These are phyloP conservation scores for Eucalyptus urophylla DNA, from an alignment of 345 rosid species.

Conservation along the genomic window DNA sequence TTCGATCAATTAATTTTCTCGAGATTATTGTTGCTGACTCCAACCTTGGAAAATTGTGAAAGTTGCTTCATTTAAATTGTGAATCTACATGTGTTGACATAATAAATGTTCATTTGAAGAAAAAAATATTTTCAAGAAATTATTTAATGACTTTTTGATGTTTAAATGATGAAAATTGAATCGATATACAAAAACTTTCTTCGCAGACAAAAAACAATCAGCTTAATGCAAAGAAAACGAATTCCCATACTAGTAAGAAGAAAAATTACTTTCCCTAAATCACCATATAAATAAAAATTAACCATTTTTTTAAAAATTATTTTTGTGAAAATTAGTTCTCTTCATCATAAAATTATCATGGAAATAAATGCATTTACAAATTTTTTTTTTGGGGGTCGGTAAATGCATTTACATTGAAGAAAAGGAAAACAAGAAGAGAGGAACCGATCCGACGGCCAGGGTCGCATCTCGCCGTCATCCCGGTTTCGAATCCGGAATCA, in stretches of 20 bases:
- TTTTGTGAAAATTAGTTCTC: too few relatives aligned
- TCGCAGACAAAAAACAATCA: fast-evolving
- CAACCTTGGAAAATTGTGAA: background rate
- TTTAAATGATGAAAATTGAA: too few relatives aligned
- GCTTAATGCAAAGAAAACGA: fast-evolving
- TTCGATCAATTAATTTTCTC: fast-evolving
- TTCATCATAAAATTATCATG: too few relatives aligned
- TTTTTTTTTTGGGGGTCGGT: too few relatives aligned
- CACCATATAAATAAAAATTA: too few relatives aligned
- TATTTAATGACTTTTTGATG: too few relatives aligned
- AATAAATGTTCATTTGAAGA: fast-evolving
- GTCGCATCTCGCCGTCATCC: background rate
- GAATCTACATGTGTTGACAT: background rate
- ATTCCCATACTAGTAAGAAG: fast-evolving
- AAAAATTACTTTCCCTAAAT: too few relatives aligned
- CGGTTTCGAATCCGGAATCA: background rate
- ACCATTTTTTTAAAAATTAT: fast-evolving
- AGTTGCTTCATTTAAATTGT: background rate
- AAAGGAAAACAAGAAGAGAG: background rate
- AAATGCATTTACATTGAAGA: background rate
- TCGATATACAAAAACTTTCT: fast-evolving
- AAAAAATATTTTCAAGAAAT: too few relatives aligned
- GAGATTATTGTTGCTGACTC: background rate
- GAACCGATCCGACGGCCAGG: background rate
- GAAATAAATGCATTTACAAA: too few relatives aligned